phyloP scores from a whole-genome alignment of 2,329 filamentous ascomycete genomes.

The Clonostachys byssicola region DNA sequence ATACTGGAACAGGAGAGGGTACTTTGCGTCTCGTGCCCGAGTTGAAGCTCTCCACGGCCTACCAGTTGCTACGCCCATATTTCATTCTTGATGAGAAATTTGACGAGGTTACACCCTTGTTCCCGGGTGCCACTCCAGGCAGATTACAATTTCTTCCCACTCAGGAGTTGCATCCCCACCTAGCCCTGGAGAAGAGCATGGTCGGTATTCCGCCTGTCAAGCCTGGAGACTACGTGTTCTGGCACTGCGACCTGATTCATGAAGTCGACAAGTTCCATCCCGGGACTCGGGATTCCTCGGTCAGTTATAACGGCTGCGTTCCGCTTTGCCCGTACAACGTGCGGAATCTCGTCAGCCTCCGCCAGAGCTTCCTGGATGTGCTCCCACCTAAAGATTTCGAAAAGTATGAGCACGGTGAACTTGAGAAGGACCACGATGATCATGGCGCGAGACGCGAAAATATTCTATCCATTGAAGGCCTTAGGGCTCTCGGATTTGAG shows the following conservation, averaged over 20 bases:
- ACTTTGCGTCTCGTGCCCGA: slow-evolving; percentile 81
- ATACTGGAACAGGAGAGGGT: slow-evolving; percentile 69
- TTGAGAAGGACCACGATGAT: slow-evolving; percentile 66
- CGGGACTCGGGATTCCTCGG: slow-evolving; percentile 71
- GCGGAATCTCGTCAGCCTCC: slow-evolving; percentile 58
- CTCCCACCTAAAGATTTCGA: slow-evolving; percentile 41
- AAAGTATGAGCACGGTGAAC: slow-evolving; percentile 65
- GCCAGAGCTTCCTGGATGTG: background rate
- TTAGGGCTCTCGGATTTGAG: slow-evolving; percentile 40
- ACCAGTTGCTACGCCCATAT: slow-evolving; percentile 79
- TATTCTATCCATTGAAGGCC: slow-evolving; percentile 26
- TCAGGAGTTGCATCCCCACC: slow-evolving; percentile 65
- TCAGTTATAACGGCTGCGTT: slow-evolving; percentile 65
- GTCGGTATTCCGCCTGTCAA: slow-evolving; percentile 63
- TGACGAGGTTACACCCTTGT: slow-evolving; percentile 42
- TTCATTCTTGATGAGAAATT: slow-evolving; percentile 48
- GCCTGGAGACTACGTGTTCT: slow-evolving; percentile 76
- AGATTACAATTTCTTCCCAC: slow-evolving; percentile 64
- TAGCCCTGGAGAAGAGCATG: slow-evolving; percentile 64
- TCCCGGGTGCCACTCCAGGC: slow-evolving; percentile 69
- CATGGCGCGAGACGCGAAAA: slow-evolving; percentile 53
- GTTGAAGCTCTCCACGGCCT: slow-evolving; percentile 70
- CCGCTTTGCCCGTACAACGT: slow-evolving; percentile 79
- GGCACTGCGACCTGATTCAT: slow-evolving; percentile 83
- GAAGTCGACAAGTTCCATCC: slow-evolving; percentile 76